Conservation (phyloP, 176 grass and related monocot species). For the Ensete glaucum region DNA sequence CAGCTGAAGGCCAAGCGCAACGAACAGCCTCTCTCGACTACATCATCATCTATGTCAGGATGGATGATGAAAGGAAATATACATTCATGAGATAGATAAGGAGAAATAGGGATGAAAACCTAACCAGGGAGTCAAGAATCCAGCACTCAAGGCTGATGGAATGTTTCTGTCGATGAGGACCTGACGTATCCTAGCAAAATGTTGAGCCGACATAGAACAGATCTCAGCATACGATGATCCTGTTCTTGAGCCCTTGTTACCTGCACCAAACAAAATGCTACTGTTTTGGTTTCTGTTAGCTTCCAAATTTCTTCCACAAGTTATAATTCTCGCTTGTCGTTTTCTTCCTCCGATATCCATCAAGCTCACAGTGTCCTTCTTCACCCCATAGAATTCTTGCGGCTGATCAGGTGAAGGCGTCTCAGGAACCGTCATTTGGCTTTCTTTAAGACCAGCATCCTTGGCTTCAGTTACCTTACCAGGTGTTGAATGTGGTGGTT, state of each 20-base stretch:
- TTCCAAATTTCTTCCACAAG: slow-evolving; percentile 35
- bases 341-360: slow-evolving; percentile 65
- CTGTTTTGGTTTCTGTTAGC: slow-evolving; percentile 46
- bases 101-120: slow-evolving; percentile 1
- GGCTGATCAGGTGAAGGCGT: slow-evolving; percentile 96
- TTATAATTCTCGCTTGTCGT: slow-evolving; percentile 62
- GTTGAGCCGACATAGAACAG: slow-evolving; percentile 74
- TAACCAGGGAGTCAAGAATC: slow-evolving; percentile 97
- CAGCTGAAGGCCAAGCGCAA: slow-evolving; percentile 69
- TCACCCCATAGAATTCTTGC: slow-evolving; percentile 46
- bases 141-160: slow-evolving; percentile 76
- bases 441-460: slow-evolving; percentile 57
- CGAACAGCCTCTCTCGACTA: slow-evolving; percentile 75
- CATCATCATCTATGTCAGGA: slow-evolving; percentile 14
- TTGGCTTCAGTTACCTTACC: slow-evolving; percentile 58
- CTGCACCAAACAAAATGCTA: slow-evolving; percentile 35
- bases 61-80: neutral
- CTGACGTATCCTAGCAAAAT: slow-evolving; percentile 89
- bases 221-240: slow-evolving; percentile 74
- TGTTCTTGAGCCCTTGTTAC: slow-evolving; percentile 56
- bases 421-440: slow-evolving; percentile 85
- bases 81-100: neutral
- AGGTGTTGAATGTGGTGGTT: slow-evolving; percentile 68
- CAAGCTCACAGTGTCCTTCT: slow-evolving; percentile 71
- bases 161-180: slow-evolving; percentile 87